Conservation (phyloP, 352 stramenopile genomes). For the Thraustochytrium striatum region DNA sequence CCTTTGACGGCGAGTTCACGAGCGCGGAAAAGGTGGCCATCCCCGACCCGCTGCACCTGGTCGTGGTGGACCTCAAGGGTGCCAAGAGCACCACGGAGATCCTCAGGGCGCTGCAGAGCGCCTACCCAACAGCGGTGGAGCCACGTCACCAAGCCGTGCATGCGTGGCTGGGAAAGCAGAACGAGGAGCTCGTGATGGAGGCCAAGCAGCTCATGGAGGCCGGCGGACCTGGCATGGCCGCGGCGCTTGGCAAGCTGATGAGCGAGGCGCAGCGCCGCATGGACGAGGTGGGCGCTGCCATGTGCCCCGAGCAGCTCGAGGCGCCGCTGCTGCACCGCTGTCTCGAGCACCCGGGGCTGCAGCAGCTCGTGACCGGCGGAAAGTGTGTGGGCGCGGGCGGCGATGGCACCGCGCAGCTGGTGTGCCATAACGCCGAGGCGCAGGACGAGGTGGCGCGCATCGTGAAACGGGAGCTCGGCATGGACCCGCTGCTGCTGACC, state of each 20-base stretch:
- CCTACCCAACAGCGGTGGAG: constrained; percentile 36
- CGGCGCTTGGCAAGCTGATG: constrained; percentile 49
- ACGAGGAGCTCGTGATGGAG: constrained; percentile 18
- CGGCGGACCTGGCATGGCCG: constrained; percentile 13
- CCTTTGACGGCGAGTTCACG: constrained; percentile 52
- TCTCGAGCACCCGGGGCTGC: constrained; percentile 31
- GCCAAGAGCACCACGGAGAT: constrained; percentile 54
- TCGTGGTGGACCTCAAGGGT: constrained; percentile 53
- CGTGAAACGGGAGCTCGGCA: constrained; percentile 24
- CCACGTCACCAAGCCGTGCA: constrained; percentile 39
- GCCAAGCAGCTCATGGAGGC: constrained; percentile 44
- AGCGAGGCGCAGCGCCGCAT: constrained; percentile 41
- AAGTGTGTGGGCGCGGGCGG: constrained; percentile 52
- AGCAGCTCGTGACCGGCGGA: constrained; percentile 39
- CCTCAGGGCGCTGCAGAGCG: constrained; percentile 48
- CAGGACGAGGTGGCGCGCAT: constrained; percentile 38
- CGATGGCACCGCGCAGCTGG: constrained; percentile 50
- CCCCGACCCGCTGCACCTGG: constrained; percentile 49
- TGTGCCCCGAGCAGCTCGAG: constrained; percentile 51
- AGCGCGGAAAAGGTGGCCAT: constrained; percentile 44
- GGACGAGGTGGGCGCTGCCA: constrained; percentile 16
- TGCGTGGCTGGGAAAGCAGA: constrained; percentile 35
- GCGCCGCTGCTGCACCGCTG: constrained; percentile 49
- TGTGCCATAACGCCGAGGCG: constrained; percentile 22
- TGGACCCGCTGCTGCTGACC: constrained; percentile 40